phyloP scores from a whole-genome alignment of 2,329 filamentous ascomycete species.

The Diaporthe capsici region DNA sequence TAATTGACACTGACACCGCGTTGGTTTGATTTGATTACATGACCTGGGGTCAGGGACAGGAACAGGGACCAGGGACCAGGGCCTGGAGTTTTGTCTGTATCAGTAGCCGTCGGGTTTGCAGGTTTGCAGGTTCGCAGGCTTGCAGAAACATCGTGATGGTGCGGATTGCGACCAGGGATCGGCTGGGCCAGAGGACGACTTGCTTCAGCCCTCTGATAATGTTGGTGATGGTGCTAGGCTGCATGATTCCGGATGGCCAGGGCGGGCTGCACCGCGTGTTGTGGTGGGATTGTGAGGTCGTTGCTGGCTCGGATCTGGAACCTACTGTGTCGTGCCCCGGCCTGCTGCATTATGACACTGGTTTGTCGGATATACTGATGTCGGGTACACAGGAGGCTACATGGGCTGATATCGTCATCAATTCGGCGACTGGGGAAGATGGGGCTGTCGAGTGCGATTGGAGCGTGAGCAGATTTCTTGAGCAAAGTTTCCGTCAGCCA shows the following conservation, averaged over 20 bases:
- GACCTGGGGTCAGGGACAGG: background rate
- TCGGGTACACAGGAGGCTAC: background rate
- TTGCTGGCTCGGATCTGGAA: constrained; percentile 26
- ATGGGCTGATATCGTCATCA: background rate
- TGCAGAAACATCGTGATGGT: background rate
- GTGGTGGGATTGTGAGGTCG: constrained; percentile 9
- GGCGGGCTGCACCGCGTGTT: constrained; percentile 18
- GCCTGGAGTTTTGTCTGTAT: background rate
- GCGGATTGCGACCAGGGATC: background rate
- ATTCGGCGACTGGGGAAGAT: background rate
- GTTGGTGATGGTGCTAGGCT: background rate
- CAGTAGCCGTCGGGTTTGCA: constrained; percentile 5
- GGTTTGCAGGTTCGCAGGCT: too few relatives aligned
- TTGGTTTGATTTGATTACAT: constrained; percentile 23
- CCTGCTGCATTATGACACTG: background rate
- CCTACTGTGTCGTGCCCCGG: background rate
- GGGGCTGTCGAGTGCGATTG: constrained; percentile 14
- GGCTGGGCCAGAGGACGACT: background rate
- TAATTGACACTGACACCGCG: constrained; percentile 27
- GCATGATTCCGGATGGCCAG: background rate
- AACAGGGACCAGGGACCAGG: background rate
- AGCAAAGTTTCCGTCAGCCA: constrained; percentile 10
- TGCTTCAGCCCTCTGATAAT: background rate
- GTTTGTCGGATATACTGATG: background rate
- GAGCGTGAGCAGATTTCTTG: background rate